phyloP scores from a whole-genome alignment of 345 rosid species.

The Euphorbia tirucalli region DNA sequence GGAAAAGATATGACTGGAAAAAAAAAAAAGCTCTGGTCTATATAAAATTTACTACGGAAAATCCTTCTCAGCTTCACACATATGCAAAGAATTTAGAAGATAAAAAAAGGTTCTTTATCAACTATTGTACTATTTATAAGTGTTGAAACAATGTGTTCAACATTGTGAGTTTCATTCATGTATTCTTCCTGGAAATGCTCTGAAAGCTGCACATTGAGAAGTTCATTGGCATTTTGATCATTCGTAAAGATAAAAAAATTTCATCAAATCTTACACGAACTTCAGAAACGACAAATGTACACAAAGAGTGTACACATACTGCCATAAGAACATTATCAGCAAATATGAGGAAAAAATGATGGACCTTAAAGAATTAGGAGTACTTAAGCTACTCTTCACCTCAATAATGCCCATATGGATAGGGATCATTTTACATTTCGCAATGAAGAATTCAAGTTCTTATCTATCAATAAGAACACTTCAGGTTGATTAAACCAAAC shows the following conservation, averaged over 20 bases:
- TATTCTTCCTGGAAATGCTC: not conserved
- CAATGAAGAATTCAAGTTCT: constrained; percentile 1
- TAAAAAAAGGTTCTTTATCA: not conserved
- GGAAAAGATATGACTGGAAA: not conserved
- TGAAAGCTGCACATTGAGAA: not conserved
- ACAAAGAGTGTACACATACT: not conserved
- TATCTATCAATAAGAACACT: not conserved
- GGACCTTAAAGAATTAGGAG: not conserved
- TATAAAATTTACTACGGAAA: not conserved
- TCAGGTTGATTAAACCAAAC: not conserved
- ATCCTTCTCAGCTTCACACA: not conserved
- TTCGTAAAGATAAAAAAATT: too few relatives aligned
- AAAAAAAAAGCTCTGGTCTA: not conserved
- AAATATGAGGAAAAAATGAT: not conserved
- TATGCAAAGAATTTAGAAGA: not conserved
- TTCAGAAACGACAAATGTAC: too few relatives aligned
- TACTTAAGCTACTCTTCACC: not conserved
- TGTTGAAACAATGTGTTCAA: not conserved
- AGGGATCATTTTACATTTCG: not conserved
- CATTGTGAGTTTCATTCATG: not conserved
- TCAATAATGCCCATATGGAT: not conserved
- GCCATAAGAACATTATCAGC: not conserved
- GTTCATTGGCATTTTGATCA: not conserved
- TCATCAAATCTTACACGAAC: too few relatives aligned
- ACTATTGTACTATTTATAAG: not conserved